Evolutionary conservation across 139 green algal genomes (phyloP), one percentile per base, ranked within the genome.

Genomic region (Zygnema circumcarinatum): DNA sequence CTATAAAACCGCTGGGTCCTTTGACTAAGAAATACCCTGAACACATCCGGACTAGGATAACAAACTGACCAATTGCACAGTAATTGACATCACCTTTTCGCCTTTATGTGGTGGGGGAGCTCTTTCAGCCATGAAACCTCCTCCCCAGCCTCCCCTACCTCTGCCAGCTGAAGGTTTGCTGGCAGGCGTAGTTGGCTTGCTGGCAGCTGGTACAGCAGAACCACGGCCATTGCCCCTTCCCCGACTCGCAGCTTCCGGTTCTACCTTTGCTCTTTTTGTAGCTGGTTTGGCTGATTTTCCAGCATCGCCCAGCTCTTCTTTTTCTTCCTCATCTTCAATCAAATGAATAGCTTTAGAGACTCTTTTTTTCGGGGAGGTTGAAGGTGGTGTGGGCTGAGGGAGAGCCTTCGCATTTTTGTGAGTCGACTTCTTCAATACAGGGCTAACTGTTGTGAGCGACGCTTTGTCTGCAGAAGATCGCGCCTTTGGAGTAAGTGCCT

Each of bases 21-120:
- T n/a, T n/a, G n/a, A n/a, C n/a, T n/a, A n/a, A n/a, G n/a, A n/a
- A n/a, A n/a, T n/a, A n/a, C n/a, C n/a, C n/a, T n/a, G n/a, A n/a
- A n/a, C n/a, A n/a, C n/a, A n/a, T n/a, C n/a, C n/a, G n/a, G n/a
- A n/a, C n/a, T n/a, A n/a, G n/a, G n/a, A n/a, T n/a, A n/a, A n/a
- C n/a, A n/a, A n/a, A n/a, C n/a, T n/a, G n/a, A n/a, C n/a, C n/a
- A n/a, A n/a, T n/a, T n/a, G n/a, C n/a, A n/a, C n/a, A n/a, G n/a
- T n/a, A n/a, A n/a, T n/a, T n/a, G n/a, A n/a, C n/a, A n/a, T n/a
- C 52, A 87, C 81, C 76, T 89, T 89, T 35, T 89, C 84, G 72
- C 84, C 84, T 54, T 87, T 87, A n/a, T 89, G 84, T 40, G 84
- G 84, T 36, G 84, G 84, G 33, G 84, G 74, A 80, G 31, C 84